Percentiles rank a stretch among this genome's conserved stretches.
These are phyloP conservation scores for Terfezia boudieri DNA, from an alignment of 495 filamentous ascomycete species.

Conservation along the genomic window DNA sequence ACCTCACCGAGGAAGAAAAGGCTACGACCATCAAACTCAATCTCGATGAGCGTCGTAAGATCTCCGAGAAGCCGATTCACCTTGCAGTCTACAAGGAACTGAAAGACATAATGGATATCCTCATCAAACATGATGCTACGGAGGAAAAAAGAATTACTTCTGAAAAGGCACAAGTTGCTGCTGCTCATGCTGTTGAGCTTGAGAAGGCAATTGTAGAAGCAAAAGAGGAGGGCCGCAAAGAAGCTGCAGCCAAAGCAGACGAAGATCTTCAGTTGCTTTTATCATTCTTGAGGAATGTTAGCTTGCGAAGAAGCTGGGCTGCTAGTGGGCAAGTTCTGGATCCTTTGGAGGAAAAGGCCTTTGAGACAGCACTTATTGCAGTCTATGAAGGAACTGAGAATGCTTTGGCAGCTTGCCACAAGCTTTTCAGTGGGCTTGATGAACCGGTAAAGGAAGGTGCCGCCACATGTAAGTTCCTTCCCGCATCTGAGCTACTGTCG, in stretches of 20 bases:
- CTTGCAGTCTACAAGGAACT: constrained; percentile 49
- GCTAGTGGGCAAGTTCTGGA: constrained; percentile 36
- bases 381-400: constrained; percentile 70
- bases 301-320: constrained; percentile 36
- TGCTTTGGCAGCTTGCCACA: constrained; percentile 63
- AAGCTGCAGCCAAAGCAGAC: constrained; percentile 32
- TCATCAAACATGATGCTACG: constrained; percentile 60
- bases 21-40: constrained; percentile 37
- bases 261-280: constrained; percentile 39
- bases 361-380: constrained; percentile 71
- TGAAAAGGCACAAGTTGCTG: constrained; percentile 53
- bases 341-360: constrained; percentile 57
- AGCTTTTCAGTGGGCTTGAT: constrained; percentile 58
- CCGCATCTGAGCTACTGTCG: neutral
- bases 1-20: constrained; percentile 14
- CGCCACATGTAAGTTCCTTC: constrained; percentile 11
- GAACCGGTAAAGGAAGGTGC: constrained; percentile 25
- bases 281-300: constrained; percentile 60
- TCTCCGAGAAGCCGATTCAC: constrained; percentile 69
- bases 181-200: constrained; percentile 45
- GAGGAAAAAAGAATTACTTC: constrained; percentile 42
- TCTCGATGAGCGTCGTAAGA: constrained; percentile 70
- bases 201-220: constrained; percentile 40
- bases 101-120: constrained; percentile 64
- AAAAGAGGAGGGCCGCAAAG: constrained; percentile 33